A percentile compares a stretch with the other conserved stretches of the same genome.
Evolutionary conservation across 306 rosid genomes (phyloP).

Genomic region (Neltuma alba): DNA sequence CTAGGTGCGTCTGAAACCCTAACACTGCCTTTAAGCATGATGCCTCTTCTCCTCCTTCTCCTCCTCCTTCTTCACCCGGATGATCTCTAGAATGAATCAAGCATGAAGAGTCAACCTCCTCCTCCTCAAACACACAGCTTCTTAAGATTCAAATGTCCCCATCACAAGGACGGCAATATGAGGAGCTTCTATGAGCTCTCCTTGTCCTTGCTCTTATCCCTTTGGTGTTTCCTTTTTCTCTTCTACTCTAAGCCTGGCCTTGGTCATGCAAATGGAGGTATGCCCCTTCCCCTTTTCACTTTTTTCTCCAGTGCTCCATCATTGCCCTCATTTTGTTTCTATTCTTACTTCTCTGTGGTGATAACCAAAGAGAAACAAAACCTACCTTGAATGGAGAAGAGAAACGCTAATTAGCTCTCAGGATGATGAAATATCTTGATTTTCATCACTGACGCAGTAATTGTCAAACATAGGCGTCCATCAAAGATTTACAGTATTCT

Average conservation of each 20-base stretch:
- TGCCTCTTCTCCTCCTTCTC: not conserved
- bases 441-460: not conserved
- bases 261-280: constrained; percentile 65
- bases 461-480: not conserved
- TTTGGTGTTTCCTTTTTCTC: constrained; percentile 66
- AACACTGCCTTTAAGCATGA: not conserved
- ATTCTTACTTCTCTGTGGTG: not conserved
- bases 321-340: not conserved
- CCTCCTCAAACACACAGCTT: constrained; percentile 38
- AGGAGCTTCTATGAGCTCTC: constrained; percentile 62
- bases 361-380: not conserved
- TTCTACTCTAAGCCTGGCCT: constrained; percentile 60
- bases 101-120: constrained; percentile 52
- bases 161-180: constrained; percentile 25
- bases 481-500: not conserved
- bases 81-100: constrained; percentile 34
- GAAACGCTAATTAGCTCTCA: not conserved
- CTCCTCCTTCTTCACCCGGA: not conserved
- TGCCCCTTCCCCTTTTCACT: not conserved
- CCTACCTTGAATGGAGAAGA: not conserved
- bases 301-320: not conserved
- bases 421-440: not conserved
- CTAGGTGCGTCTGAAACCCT: not conserved
- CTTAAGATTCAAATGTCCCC: constrained; percentile 41
- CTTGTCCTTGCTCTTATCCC: constrained; percentile 63